phyloP scores from a whole-genome alignment of 164 flowering plant genomes.

The Chimonanthus praecox region DNA sequence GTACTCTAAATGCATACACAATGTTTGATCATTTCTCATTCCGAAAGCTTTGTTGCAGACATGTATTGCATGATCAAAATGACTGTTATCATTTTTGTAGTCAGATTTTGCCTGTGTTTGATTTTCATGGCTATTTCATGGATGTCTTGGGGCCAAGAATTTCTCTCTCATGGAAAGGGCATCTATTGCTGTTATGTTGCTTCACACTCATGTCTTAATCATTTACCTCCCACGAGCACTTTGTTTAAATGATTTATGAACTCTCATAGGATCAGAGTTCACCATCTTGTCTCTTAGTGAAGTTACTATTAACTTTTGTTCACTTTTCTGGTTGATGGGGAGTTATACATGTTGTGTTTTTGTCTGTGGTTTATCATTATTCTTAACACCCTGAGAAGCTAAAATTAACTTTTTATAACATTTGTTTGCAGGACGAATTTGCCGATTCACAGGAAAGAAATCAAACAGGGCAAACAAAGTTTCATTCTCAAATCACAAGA shows the following conservation, averaged over 20 bases:
- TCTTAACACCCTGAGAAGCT: not conserved
- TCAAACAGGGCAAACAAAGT: conserved; percentile 76
- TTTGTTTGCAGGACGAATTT: conserved; percentile 57
- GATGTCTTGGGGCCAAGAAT: too few species aligned
- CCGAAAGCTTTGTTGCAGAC: too few species aligned
- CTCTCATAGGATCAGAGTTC: not conserved
- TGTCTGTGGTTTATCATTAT: not conserved
- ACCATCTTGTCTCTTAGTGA: not conserved
- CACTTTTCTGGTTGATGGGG: not conserved
- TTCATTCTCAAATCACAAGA: conserved; percentile 89
- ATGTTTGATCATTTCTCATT: too few species aligned
- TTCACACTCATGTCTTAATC: not conserved
- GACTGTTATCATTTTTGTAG: too few species aligned
- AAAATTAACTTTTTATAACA: not conserved
- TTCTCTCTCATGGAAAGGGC: too few species aligned
- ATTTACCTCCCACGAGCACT: not conserved
- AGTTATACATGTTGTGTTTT: not conserved
- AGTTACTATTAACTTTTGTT: too few species aligned
- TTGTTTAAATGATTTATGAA: too few species aligned
- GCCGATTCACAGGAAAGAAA: conserved; percentile 96
- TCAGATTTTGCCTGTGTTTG: too few species aligned
- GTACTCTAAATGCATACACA: too few species aligned
- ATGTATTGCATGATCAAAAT: too few species aligned
- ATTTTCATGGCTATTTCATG: too few species aligned
- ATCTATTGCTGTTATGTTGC: not conserved